phyloP scores from a whole-genome alignment of 257 asterid species.

The Buddleja alternifolia region DNA sequence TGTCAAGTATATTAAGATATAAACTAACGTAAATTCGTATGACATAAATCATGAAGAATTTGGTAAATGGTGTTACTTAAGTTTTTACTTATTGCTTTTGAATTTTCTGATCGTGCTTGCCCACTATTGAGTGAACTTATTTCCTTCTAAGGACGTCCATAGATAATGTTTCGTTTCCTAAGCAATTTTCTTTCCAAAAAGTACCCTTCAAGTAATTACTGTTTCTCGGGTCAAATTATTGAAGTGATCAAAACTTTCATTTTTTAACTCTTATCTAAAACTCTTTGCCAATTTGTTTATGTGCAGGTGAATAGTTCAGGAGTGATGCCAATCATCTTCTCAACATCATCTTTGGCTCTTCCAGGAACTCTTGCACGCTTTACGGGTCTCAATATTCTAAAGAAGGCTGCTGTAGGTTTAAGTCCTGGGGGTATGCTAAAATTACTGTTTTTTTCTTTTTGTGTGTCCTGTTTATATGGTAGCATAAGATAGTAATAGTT shows the following conservation, averaged over 20 bases:
- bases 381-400: conserved; percentile 78
- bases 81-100: neutral
- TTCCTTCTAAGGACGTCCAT: neutral
- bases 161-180: neutral
- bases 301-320: conserved; percentile 96
- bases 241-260: neutral
- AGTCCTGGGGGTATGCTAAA: conserved; percentile 85
- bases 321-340: conserved; percentile 98
- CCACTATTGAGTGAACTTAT: neutral
- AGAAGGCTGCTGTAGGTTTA: conserved; percentile 76
- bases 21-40: neutral
- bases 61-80: neutral
- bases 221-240: neutral
- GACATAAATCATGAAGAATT: neutral
- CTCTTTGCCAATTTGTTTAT: conserved; percentile 3
- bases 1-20: neutral
- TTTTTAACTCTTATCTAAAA: neutral
- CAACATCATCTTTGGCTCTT: conserved; percentile 94
- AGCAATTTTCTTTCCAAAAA: neutral
- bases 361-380: conserved; percentile 97
- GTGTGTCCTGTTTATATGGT: conserved; percentile 10
- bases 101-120: neutral
- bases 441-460: neutral
- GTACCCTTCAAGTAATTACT: neutral
- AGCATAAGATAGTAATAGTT: neutral